Base-by-base conservation (phyloP, 805 yeast species). In the Candida nitratophila region DNA sequence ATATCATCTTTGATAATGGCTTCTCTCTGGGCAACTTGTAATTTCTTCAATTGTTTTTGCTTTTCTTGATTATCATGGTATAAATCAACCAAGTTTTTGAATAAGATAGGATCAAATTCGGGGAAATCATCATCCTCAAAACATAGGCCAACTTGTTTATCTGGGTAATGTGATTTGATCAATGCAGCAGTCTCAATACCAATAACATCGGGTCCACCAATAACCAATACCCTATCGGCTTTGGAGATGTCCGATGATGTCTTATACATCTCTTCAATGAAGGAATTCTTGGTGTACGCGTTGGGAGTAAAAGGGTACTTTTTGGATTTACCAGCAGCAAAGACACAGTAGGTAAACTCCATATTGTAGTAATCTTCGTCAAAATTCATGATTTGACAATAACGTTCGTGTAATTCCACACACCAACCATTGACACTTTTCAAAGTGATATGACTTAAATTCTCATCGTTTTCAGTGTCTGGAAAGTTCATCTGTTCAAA, bases 291-390 rank as follows among this genome's bases (percentile, higher is more conserved):
- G 19, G 70, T 69, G 43, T 49, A 54, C 1, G 72, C 79, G n/a
- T 60, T 53, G 2, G 80, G 81, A 19, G 74, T 72, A 30, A 73
- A 70, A 14, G 81, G 81, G 76, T 76, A 74, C 34, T 60, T 57
- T 46, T 80, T 60, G 45, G 72, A 61, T 53, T 79, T 59, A 2
- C 81, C 81, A 2, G 75, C 56, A 12, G 79, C 75, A 45, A 63
- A 56, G 14, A 75, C 60, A 26, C 68, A 70, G 48, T 71, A 76
- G 49, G 74, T 76, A 53, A 74, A 76, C 10, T 55, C 53, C 35
- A 65, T 51, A 0, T 37, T 42, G 33, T 39, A 37, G 19, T 11
- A 37, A n/a, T 44, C 39, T 12, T 45, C 45, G 16, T 35, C 39
- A 16, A 41, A 34, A 3, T 29, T 41, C 14, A 16, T 36, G 4